Conservation (phyloP, 164 flowering plant species). For the Chimonanthus praecox region DNA sequence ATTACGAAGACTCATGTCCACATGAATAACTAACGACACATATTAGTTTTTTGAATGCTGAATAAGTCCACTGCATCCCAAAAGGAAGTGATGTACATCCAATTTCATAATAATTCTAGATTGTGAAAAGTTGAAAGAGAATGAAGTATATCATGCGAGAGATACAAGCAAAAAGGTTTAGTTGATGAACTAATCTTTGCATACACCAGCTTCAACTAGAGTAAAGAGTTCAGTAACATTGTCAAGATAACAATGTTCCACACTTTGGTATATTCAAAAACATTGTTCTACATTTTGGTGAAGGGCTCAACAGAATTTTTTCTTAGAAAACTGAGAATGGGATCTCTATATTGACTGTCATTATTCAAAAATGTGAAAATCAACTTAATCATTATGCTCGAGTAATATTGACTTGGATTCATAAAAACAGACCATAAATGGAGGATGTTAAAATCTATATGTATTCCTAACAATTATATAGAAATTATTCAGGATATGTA, state of each 20-base stretch:
- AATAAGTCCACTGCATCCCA: not conserved
- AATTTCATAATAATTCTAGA: not conserved
- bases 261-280: too few species aligned
- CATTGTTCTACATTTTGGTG: not conserved
- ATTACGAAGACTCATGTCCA: not conserved
- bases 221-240: not conserved
- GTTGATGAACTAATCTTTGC: not conserved
- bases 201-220: not conserved
- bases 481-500: too few species aligned
- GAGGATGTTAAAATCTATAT: too few species aligned
- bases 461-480: too few species aligned
- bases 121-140: too few species aligned
- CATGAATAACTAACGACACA: not conserved
- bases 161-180: not conserved
- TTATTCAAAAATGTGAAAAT: too few species aligned
- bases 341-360: not conserved
- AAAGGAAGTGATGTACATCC: not conserved
- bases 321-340: not conserved
- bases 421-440: too few species aligned
- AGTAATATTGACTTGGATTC: not conserved
- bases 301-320: not conserved
- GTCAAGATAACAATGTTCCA: not conserved
- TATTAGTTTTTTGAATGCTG: not conserved
- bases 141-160: not conserved
- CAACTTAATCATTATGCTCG: not conserved